These are phyloP conservation scores for Penicillium antarcticum DNA, from an alignment of 495 filamentous ascomycete genomes.

Conservation along the genomic window DNA sequence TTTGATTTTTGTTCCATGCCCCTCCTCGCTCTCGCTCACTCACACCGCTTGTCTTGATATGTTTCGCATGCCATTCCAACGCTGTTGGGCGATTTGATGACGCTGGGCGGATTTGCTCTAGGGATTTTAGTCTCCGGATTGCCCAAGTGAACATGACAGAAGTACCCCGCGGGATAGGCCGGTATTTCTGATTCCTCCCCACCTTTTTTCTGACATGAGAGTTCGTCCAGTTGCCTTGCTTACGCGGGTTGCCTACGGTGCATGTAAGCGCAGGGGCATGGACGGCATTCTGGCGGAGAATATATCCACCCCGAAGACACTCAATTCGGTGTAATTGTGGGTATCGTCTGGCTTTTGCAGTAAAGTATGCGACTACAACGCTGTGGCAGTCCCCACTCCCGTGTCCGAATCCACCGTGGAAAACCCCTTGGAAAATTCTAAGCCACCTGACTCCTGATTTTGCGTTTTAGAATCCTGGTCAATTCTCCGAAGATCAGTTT, in stretches of 20 bases:
- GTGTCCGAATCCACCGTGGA: neutral
- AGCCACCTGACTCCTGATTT: conserved; percentile 1
- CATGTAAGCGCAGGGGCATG: neutral
- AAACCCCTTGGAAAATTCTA: conserved; percentile 5
- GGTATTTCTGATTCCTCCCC: neutral
- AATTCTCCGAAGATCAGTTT: neutral
- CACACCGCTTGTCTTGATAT: conserved; percentile 24
- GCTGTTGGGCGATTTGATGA: neutral
- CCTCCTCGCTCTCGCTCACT: conserved; percentile 2
- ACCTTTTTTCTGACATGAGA: neutral
- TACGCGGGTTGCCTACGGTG: neutral
- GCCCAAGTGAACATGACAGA: neutral
- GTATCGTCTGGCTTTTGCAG: conserved; percentile 4
- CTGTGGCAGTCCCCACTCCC: neutral
- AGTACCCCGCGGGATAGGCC: neutral
- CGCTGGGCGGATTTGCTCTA: conserved; percentile 9
- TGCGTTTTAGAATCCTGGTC: neutral
- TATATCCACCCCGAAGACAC: conserved; percentile 5
- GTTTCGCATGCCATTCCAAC: neutral
- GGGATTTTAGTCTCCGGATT: conserved; percentile 1
- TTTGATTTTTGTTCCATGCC: conserved; percentile 5
- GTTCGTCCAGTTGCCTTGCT: neutral
- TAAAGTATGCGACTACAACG: neutral
- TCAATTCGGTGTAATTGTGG: conserved; percentile 5
- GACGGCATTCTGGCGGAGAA: conserved; percentile 6